Base-by-base conservation (phyloP, 1,139 yeast genomes). In the Scheffersomyces lignicola region DNA sequence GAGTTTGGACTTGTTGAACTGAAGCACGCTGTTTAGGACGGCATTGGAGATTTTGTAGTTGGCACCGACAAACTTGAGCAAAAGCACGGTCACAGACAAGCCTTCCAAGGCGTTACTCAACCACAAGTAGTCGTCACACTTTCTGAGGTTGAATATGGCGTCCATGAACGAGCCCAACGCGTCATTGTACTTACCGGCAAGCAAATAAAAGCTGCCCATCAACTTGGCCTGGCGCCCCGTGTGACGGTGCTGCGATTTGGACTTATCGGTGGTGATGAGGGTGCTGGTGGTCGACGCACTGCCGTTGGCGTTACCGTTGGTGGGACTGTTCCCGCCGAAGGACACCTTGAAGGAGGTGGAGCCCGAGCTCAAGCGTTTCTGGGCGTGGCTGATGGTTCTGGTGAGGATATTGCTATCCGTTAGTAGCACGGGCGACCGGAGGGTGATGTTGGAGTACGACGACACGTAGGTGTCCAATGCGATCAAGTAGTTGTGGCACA, bases 61-160 rank as follows among this genome's bases (percentile, higher is more conserved):
- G 1, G 74, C 66, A 20, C 78, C 80, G 12, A 83, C 56, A 46
- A 72, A 80, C 10, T 82, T 71, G 29, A 87, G 63, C 35, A 89
- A 58, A 7, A 84, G 60, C 27, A 84, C 58, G 43, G 87, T 75
- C 1, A 86, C 77, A 0, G 84, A 84, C 8, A 89, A 63, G 0
- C 94, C 89, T 49, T 89, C 97, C 14, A 90, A 55, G 0, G 96
- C 80, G 29, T 92, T 83, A 0, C 83, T 97, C 18, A 87, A 69
- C 98, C 98, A 92, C 14, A 92, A 63, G 49, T 76, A 76, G 56
- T 92, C 98, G 34, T 80, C 81, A 2, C 82, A 69, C 22, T 77
- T 69, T 41, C 78, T 78, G 36, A 89, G 60, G 24, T 73, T 64
- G 2, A 67, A 51, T 2, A 85, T 72, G 0, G 97, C 81, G 27